Evolutionary conservation across 345 rosid species (phyloP), one percentile per base, ranked within the genome.

Genomic region (Gossypium ekmanianum): DNA sequence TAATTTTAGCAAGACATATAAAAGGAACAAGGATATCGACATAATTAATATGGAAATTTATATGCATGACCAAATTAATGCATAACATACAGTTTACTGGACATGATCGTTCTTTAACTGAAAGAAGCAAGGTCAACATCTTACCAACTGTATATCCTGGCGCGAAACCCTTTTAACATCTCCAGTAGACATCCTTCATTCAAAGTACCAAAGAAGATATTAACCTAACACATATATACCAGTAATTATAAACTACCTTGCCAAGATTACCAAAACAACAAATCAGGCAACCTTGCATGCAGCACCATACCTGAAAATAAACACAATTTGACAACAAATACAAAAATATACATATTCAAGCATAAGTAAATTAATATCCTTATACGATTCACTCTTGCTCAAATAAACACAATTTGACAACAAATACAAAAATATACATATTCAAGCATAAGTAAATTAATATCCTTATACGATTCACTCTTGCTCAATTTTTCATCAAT

Each of bases 131-230:
- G 58, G 43, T 71, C 24, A 73, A 77, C 51, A 59, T 43, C 86
- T 83, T 83, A 94, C 98, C 88, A 91, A 82, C 81, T 94, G 97
- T 75, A 94, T 94, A 80, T 94, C 97, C 84, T 87, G 88, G 54
- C 91, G 92, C 12, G 93, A 92, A 45, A 94, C 97, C 83, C 94
- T 86, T 79, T 92, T 91, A 59, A 79, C 89, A 8, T 89, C 54
- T 82, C 90, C 94, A 80, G 83, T 92, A 1, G 97, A 90, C 98
- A 94, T 70, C 71, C 77, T 26, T 69, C 51, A 27, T 57, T 51
- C 10, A 51, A 78, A 61, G 55, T 75, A 68, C 65, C 70, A 69
- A 67, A 55, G 18, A 77, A 61, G 48, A 63, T 57, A 22, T 47
- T 56, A 43, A 24, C 54, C 39, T 43, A 43, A 44, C 54, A 71